Conservation (phyloP, 2,329 filamentous ascomycete species). For the Fusarium sp. region DNA sequence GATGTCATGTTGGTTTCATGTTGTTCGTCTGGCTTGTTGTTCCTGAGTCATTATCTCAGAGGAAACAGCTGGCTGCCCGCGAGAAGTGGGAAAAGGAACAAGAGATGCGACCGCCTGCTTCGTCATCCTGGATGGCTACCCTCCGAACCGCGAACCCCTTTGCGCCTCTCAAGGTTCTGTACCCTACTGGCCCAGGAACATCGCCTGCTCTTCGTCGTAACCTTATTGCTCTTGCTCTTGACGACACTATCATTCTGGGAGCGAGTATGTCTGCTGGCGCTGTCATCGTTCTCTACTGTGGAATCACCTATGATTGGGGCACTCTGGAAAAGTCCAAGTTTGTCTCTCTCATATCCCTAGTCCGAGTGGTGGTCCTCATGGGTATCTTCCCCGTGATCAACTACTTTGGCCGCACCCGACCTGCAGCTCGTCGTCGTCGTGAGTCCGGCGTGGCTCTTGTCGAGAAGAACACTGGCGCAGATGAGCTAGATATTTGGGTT, state of each 20-base stretch:
- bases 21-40: slow-evolving; percentile 78
- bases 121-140: slow-evolving; percentile 50
- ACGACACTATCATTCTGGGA: slow-evolving; percentile 87
- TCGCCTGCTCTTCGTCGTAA: slow-evolving; percentile 78
- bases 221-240: slow-evolving; percentile 82
- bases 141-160: slow-evolving; percentile 75
- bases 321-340: slow-evolving; percentile 85
- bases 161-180: slow-evolving; percentile 82
- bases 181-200: slow-evolving; percentile 77
- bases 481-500: slow-evolving; percentile 82
- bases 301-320: slow-evolving; percentile 85
- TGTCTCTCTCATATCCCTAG: slow-evolving; percentile 82
- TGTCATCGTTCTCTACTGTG: slow-evolving; percentile 88
- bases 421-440: slow-evolving; percentile 60
- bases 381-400: slow-evolving; percentile 83
- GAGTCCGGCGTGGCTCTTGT: slow-evolving; percentile 54
- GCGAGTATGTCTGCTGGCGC: slow-evolving; percentile 84
- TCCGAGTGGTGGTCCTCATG: slow-evolving; percentile 82
- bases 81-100: slow-evolving; percentile 73
- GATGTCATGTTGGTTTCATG: slow-evolving; percentile 81
- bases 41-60: slow-evolving; percentile 87
- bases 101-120: slow-evolving; percentile 53
- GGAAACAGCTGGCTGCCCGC: slow-evolving; percentile 77
- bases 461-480: slow-evolving; percentile 77
- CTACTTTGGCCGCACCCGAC: slow-evolving; percentile 76